Conservation (phyloP, 306 rosid genomes). For the Castanea crenata region DNA sequence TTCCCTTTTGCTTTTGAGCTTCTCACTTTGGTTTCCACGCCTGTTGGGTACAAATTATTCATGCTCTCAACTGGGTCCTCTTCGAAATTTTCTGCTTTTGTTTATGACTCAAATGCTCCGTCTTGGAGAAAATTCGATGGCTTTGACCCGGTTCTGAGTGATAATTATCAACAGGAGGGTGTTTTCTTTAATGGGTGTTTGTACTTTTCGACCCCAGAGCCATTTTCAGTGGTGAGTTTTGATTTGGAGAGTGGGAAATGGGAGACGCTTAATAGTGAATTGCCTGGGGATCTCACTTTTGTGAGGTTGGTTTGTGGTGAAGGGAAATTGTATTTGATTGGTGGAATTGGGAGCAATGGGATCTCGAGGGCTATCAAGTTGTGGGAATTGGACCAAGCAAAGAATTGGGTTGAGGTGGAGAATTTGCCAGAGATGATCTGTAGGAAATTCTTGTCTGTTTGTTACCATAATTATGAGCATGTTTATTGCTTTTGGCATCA, state of each 20-base stretch:
- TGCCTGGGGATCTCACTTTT: slow-evolving; percentile 59
- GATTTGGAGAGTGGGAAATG: slow-evolving; percentile 63
- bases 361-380: slow-evolving; percentile 66
- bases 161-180: slow-evolving; percentile 56
- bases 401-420: slow-evolving; percentile 61
- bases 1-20: slow-evolving; percentile 47
- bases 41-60: slow-evolving; percentile 56
- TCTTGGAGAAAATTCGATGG: slow-evolving; percentile 50
- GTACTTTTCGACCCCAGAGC: slow-evolving; percentile 67
- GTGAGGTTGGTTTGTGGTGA: slow-evolving; percentile 48
- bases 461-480: slow-evolving; percentile 87
- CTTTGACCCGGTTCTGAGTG: slow-evolving; percentile 37
- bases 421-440: slow-evolving; percentile 77
- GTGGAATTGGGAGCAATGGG: slow-evolving; percentile 82
- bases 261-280: slow-evolving; percentile 32
- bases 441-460: slow-evolving; percentile 68
- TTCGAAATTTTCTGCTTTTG: slow-evolving; percentile 25
- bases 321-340: slow-evolving; percentile 59
- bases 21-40: slow-evolving; percentile 59
- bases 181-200: slow-evolving; percentile 43
- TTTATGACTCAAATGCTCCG: slow-evolving; percentile 49
- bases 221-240: slow-evolving; percentile 58
- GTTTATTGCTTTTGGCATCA: slow-evolving; percentile 91
- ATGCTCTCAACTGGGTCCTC: slow-evolving; percentile 39
- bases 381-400: slow-evolving; percentile 57